Conservation (phyloP, 106 monocot species). For the Xerophyta viscosa region DNA sequence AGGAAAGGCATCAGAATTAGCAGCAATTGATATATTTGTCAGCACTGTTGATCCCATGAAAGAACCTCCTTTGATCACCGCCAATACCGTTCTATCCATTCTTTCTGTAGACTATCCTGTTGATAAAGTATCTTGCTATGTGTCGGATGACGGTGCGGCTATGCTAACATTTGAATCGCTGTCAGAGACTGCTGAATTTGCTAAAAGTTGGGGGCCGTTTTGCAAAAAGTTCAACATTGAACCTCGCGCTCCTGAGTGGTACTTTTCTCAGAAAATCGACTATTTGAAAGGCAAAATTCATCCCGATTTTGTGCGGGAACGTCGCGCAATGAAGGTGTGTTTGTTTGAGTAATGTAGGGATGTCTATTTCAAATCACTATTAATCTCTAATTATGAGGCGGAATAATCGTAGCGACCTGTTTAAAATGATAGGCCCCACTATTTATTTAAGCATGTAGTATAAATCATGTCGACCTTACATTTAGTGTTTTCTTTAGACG, state of each 20-base stretch:
- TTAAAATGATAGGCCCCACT: too few species aligned
- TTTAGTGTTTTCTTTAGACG: too few species aligned
- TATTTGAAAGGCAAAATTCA: conserved; percentile 74
- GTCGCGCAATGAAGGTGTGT: conserved; percentile 84
- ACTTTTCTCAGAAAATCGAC: conserved; percentile 68
- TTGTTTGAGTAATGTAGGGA: too few species aligned
- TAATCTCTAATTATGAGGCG: too few species aligned
- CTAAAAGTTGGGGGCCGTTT: conserved; percentile 64
- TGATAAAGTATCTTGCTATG: conserved; percentile 73
- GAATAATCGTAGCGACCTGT: too few species aligned
- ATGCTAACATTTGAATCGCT: conserved; percentile 88
- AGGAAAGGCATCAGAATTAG: conserved; percentile 56
- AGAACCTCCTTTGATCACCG: conserved; percentile 81
- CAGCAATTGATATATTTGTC: conserved; percentile 70
- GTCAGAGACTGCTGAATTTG: conserved; percentile 62
- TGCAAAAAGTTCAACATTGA: conserved; percentile 63
- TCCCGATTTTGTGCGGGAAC: conserved; percentile 67
- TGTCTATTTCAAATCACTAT: too few species aligned
- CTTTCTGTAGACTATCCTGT: conserved; percentile 79
- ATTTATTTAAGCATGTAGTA: too few species aligned
- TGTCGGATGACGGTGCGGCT: conserved; percentile 69
- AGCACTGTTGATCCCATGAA: conserved; percentile 83
- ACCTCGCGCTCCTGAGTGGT: conserved; percentile 87
- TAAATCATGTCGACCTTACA: too few species aligned
- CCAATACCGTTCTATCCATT: conserved; percentile 79